Evolutionary conservation across 495 filamentous ascomycete genomes (phyloP).

Genomic region (Daldinia concentrica): DNA sequence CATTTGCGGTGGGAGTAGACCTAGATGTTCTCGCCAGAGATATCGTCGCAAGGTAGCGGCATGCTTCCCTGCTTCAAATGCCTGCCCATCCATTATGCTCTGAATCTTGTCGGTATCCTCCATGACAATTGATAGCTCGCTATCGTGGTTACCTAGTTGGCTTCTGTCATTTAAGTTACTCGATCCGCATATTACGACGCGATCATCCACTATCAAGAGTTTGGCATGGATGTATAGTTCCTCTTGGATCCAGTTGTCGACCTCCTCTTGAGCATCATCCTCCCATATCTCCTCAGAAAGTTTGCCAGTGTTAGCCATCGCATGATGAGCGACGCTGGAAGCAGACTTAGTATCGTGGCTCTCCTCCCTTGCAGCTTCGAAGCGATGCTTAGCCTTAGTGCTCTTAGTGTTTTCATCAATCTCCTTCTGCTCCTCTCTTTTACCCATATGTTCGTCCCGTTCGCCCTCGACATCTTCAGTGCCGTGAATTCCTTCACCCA

Average conservation of each 20-base stretch:
- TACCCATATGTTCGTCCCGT: constrained; percentile 54
- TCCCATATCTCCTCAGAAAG: constrained; percentile 78
- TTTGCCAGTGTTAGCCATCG: constrained; percentile 75
- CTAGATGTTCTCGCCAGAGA: constrained; percentile 93
- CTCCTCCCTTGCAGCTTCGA: constrained; percentile 66
- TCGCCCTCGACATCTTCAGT: constrained; percentile 55
- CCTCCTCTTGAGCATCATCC: constrained; percentile 73
- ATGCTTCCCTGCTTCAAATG: constrained; percentile 76
- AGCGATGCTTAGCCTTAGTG: constrained; percentile 67
- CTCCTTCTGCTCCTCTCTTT: constrained; percentile 54
- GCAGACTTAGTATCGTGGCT: constrained; percentile 58
- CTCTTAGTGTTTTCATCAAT: constrained; percentile 59
- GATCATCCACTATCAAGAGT: constrained; percentile 85
- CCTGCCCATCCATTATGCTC: constrained; percentile 79
- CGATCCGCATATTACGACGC: constrained; percentile 81
- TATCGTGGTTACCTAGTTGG: constrained; percentile 89
- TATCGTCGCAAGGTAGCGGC: constrained; percentile 83
- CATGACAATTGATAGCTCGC: constrained; percentile 91
- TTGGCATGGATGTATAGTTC: constrained; percentile 95
- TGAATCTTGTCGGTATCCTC: constrained; percentile 80
- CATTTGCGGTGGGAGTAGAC: constrained; percentile 77
- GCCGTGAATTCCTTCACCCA: constrained; percentile 76
- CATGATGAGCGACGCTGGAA: constrained; percentile 80
- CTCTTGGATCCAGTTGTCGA: constrained; percentile 89
- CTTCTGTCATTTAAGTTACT: constrained; percentile 95